Conservation (phyloP, 495 filamentous ascomycete species). For the Cercophora newfieldiana region DNA sequence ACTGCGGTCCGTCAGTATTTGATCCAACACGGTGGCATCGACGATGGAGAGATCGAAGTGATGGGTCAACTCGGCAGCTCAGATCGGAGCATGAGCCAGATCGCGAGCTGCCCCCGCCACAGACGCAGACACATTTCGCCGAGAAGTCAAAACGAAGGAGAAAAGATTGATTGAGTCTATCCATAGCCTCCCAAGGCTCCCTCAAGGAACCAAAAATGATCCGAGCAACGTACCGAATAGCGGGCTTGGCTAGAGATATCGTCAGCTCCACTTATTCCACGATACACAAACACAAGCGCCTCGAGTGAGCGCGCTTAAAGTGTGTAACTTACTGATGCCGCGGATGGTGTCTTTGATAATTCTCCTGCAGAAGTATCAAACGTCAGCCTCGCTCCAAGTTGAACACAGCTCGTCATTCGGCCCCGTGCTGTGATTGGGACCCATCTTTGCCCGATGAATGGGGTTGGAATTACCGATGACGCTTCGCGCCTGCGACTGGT, state of each 20-base stretch:
- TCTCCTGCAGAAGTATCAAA: slow-evolving; percentile 45
- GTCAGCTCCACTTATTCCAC: neutral
- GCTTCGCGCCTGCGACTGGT: slow-evolving; percentile 21
- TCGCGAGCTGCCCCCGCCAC: neutral
- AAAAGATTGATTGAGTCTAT: no score
- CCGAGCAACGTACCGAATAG: slow-evolving; percentile 60
- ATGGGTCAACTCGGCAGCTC: neutral
- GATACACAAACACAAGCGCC: neutral
- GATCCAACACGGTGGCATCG: neutral
- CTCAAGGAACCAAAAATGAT: neutral
- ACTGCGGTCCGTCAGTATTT: slow-evolving; percentile 41
- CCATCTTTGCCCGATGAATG: neutral
- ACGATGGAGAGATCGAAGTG: neutral
- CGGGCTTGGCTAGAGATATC: slow-evolving; percentile 51
- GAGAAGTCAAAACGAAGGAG: slow-evolving; percentile 1
- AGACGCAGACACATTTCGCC: neutral
- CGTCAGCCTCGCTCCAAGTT: neutral
- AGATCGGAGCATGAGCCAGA: neutral
- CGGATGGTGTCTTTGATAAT: slow-evolving; percentile 60
- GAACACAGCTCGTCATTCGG: neutral
- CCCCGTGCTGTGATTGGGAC: neutral
- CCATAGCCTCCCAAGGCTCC: neutral
- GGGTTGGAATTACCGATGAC: slow-evolving; percentile 30
- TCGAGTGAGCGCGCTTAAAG: neutral
- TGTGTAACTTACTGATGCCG: slow-evolving; percentile 61